Base-by-base conservation (phyloP, 2,329 filamentous ascomycete genomes). In the Didymella keratinophila region DNA sequence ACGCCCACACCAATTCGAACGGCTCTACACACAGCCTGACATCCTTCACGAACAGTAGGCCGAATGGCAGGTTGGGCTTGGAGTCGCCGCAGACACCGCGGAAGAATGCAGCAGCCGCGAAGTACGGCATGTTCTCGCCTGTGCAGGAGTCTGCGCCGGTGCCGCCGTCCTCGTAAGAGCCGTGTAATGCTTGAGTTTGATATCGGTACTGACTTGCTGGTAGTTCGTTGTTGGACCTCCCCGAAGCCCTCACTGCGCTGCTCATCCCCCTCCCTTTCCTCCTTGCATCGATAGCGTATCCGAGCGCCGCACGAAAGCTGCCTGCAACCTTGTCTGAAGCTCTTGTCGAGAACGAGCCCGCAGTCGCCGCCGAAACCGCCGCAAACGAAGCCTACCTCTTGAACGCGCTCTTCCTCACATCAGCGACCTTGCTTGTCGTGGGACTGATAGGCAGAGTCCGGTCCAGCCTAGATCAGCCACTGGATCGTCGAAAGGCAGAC, bases 251-350 rank as follows among this genome's bases (percentile, higher is more conserved):
- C 55, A 82, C 82, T 5, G 82, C 82, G 23, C 64, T 84, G 52
- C 72, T 86, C 28, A 73, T 84, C 25, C 80, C 81, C 8, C 72
- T 83, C 25, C 82, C 82, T 6, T 83, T 78, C 56, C 63, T 83
- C 52, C 72, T 83, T 50, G 80, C 79, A 7, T 80, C 80, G 7
- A 69, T 81, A 16, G 79, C 79, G 53, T 82, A 80, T 60, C 78
- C 78, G n/a, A 61, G 53, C 8, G 63, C 60, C 21, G 34, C 61
- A 45, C 62, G 58, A 25, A 67, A 62, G 52, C 34, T 66, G 4
- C 63, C 68, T n/a, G 57, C 66, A 14, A 63, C 58, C 8, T 55
- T 71, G 20, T 62, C 70, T n/a, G 71, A 73, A 46, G 65, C 70
- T 20, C 61, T 67, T 12, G 52, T 62, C 9, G 62, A 69, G 8